Percentiles rank a stretch among this genome's conserved stretches.
phyloP scores from a whole-genome alignment of 306 rosid species.

The Vigna hirtella region DNA sequence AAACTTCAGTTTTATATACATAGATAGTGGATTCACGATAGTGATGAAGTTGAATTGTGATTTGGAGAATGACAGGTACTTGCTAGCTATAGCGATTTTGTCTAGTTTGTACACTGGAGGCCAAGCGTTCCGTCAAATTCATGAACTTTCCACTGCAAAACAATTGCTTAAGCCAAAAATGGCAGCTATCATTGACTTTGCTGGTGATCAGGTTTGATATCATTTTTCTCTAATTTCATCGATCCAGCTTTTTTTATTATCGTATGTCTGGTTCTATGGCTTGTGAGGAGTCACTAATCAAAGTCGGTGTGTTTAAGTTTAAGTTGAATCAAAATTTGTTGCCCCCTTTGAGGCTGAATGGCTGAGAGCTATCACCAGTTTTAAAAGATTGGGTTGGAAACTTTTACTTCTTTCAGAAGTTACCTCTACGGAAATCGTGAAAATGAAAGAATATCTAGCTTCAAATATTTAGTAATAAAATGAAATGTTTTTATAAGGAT shows the following conservation, averaged over 20 bases:
- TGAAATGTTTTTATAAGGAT: neutral
- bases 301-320: neutral
- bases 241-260: neutral
- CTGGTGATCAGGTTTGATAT: slow-evolving; percentile 76
- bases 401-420: slow-evolving; percentile 34
- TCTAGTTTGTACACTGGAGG: slow-evolving; percentile 61
- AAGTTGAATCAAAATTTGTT: slow-evolving; percentile 12
- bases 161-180: slow-evolving; percentile 47
- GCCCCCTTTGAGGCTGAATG: neutral
- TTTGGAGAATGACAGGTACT: slow-evolving; percentile 54
- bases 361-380: slow-evolving; percentile 27
- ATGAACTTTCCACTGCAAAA: slow-evolving; percentile 59
- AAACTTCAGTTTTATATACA: neutral
- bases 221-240: slow-evolving; percentile 25
- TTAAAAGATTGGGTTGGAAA: slow-evolving; percentile 26
- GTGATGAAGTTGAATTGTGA: slow-evolving; percentile 6
- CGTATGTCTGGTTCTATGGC: neutral
- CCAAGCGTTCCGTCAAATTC: slow-evolving; percentile 59
- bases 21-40: slow-evolving; percentile 8
- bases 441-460: slow-evolving; percentile 38
- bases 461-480: neutral
- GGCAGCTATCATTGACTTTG: slow-evolving; percentile 60
- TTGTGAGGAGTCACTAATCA: slow-evolving; percentile 35
- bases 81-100: slow-evolving; percentile 70
- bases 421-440: slow-evolving; percentile 30